Conservation (phyloP, 169 alveolate species). For the Theileria equi region DNA sequence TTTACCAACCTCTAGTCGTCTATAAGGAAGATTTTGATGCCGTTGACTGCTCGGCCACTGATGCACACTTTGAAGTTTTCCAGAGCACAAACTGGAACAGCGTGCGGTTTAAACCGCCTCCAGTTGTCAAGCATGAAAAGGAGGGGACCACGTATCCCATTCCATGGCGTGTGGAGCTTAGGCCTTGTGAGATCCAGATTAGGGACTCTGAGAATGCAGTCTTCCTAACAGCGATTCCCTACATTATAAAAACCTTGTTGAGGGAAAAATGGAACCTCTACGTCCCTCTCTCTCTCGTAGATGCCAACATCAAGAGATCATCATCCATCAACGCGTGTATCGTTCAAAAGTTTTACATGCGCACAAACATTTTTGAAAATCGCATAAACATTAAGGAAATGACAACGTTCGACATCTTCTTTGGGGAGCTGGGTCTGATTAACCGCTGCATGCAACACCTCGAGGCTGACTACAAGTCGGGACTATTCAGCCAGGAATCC, state of each 20-base stretch:
- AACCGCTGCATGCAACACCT: constrained; percentile 44
- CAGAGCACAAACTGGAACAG: constrained; percentile 96
- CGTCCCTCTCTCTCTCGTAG: constrained; percentile 89
- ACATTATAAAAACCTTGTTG: constrained; percentile 73
- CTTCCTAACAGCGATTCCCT: constrained; percentile 74
- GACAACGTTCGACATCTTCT: constrained; percentile 75
- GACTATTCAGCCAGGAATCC: constrained; percentile 22
- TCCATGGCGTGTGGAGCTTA: constrained; percentile 92
- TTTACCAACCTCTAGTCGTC: constrained; percentile 92
- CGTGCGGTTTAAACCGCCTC: constrained; percentile 87
- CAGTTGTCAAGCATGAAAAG: constrained; percentile 18
- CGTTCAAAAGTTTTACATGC: constrained; percentile 82
- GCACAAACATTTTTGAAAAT: constrained; percentile 60
- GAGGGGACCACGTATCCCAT: constrained; percentile 61
- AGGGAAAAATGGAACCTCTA: constrained; percentile 81
- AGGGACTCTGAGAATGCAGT: constrained; percentile 92
- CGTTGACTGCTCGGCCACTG: constrained; percentile 53
- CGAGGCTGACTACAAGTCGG: constrained; percentile 47
- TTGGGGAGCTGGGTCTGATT: constrained; percentile 71
- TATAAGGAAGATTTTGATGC: constrained; percentile 66
- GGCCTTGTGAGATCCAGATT: constrained; percentile 92
- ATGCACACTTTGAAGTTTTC: constrained; percentile 89
- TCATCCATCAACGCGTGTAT: constrained; percentile 79
- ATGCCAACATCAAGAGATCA: constrained; percentile 87
- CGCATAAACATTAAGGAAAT: constrained; percentile 55